A percentile compares a stretch with the other conserved stretches of the same genome.
phyloP scores from a whole-genome alignment of 2,329 filamentous ascomycete genomes.

The Leptographium lundbergii region DNA sequence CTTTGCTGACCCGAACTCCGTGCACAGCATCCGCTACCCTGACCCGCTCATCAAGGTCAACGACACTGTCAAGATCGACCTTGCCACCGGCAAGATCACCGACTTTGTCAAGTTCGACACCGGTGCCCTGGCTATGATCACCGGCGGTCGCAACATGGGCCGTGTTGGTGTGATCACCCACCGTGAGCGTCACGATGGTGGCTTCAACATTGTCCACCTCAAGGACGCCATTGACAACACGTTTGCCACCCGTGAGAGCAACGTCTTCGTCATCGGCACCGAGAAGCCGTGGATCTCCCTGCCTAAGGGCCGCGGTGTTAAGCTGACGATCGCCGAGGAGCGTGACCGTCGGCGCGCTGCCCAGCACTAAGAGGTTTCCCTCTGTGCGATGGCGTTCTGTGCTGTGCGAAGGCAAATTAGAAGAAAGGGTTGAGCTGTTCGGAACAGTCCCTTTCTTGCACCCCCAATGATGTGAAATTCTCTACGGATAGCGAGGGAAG shows the following conservation, averaged over 20 bases:
- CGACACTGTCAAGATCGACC: constrained; percentile 99
- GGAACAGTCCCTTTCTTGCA: background rate
- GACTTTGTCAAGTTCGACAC: constrained; percentile 99
- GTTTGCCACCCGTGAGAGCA: constrained; percentile 97
- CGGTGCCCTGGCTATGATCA: constrained; percentile 95
- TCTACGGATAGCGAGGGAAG: background rate
- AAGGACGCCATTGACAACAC: constrained; percentile 99
- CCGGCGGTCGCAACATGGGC: constrained; percentile 99
- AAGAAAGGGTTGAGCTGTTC: background rate
- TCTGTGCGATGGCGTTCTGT: background rate
- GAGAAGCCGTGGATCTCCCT: constrained; percentile 99
- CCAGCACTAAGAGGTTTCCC: constrained; percentile 21
- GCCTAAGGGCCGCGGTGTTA: constrained; percentile 99
- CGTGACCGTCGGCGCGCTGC: constrained; percentile 85
- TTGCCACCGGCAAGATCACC: constrained; percentile 91
- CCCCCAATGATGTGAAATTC: background rate
- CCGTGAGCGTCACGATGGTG: constrained; percentile 99
- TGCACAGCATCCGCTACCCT: constrained; percentile 88
- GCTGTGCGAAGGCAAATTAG: background rate
- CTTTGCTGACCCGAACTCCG: constrained; percentile 23
- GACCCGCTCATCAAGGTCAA: constrained; percentile 99
- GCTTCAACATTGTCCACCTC: constrained; percentile 99
- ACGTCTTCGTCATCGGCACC: constrained; percentile 97
- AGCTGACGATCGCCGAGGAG: constrained; percentile 98
- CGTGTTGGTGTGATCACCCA: constrained; percentile 99